Evolutionary conservation across 495 filamentous ascomycete species (phyloP).

Genomic region (Massariosphaeria phaeospora): DNA sequence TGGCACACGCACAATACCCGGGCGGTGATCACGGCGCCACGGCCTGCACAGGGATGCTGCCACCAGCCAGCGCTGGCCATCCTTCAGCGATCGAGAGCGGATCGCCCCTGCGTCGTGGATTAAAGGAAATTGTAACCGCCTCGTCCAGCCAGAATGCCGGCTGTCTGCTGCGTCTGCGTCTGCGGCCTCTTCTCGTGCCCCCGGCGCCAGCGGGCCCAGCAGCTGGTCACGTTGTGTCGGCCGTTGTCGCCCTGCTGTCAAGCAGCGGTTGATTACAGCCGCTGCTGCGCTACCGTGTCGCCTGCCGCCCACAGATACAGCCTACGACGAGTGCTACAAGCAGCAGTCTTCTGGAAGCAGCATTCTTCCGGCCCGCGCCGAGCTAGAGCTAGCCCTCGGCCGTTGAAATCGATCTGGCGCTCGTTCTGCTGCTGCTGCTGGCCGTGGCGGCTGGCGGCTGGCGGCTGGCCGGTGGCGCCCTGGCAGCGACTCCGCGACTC

Average conservation of each 20-base stretch:
- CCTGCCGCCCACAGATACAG: too few relatives aligned
- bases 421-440: slow-evolving; percentile 8
- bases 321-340: slow-evolving; percentile 4
- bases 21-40: slow-evolving; percentile 31
- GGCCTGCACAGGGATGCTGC: slow-evolving; percentile 31
- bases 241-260: slow-evolving; percentile 29
- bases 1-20: slow-evolving; percentile 24
- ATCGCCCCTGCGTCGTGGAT: slow-evolving; percentile 31
- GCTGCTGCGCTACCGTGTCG: slow-evolving; percentile 5
- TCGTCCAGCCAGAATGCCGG: slow-evolving; percentile 20
- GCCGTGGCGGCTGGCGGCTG: slow-evolving; percentile 9
- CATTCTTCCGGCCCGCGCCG: slow-evolving; percentile 34
- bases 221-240: slow-evolving; percentile 27
- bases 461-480: slow-evolving; percentile 9
- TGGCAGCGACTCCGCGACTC: slow-evolving; percentile 1
- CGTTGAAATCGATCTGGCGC: slow-evolving; percentile 31
- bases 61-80: too few relatives aligned
- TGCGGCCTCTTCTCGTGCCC: too few relatives aligned
- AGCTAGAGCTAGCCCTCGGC: slow-evolving; percentile 21
- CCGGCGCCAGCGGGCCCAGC: background rate
- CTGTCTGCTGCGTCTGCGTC: slow-evolving; percentile 1
- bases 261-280: slow-evolving; percentile 5
- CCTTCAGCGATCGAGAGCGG: too few relatives aligned
- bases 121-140: slow-evolving; percentile 31
- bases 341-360: slow-evolving; percentile 33